Evolutionary conservation across 768 basidiomycete genomes (phyloP).

Genomic region (Filobasidium wieringae): DNA sequence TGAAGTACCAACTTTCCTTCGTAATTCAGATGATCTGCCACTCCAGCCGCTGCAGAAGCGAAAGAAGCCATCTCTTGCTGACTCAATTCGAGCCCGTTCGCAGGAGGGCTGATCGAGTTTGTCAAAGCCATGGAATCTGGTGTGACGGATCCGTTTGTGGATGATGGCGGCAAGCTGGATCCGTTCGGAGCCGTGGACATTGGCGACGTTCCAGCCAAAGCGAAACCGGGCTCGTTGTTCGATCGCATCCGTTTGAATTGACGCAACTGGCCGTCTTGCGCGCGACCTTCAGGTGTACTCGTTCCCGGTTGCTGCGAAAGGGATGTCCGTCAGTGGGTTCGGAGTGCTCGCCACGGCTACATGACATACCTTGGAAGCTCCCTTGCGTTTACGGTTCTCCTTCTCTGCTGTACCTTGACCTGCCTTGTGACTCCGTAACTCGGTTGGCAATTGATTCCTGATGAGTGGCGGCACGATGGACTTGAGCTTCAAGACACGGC

Average conservation of each 20-base stretch:
- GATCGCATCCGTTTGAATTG: slow-evolving; percentile 14
- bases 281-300: background rate
- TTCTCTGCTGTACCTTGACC: background rate
- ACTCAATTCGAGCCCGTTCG: background rate
- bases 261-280: background rate
- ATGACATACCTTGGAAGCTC: background rate
- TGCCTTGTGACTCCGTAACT: slow-evolving; percentile 5
- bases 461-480: background rate
- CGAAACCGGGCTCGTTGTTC: slow-evolving; percentile 7
- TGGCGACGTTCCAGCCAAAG: background rate
- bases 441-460: slow-evolving; percentile 9
- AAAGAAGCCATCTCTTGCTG: slow-evolving; percentile 13
- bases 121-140: background rate
- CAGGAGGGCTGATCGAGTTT: background rate
- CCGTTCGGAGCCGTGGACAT: background rate
- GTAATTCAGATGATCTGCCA: slow-evolving; percentile 5
- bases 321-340: background rate
- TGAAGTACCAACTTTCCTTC: slow-evolving; percentile 12
- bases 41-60: slow-evolving; percentile 15
- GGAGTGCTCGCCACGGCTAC: background rate
- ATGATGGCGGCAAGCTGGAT: background rate
- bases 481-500: background rate
- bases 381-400: background rate
- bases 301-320: background rate
- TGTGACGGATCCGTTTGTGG: background rate